A percentile compares a stretch with the other conserved stretches of the same genome.
phyloP scores from a whole-genome alignment of 176 grass and related monocot species.

The Aegilops longissima region DNA sequence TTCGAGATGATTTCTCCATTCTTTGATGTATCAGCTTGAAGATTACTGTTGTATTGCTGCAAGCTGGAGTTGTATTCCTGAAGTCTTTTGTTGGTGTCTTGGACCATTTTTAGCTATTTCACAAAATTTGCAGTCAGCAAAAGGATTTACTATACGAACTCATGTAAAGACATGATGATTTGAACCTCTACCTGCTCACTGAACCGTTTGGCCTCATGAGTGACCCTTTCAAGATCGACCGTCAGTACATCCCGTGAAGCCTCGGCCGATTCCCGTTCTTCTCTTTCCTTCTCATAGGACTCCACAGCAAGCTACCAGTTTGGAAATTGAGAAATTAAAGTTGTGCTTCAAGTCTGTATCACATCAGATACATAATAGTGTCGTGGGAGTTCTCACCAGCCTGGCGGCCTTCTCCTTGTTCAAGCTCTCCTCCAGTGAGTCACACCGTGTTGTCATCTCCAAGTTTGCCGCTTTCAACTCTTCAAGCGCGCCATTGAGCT shows the following conservation, averaged over 20 bases:
- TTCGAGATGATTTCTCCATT: slow-evolving; percentile 68
- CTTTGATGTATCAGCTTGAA: slow-evolving; percentile 78
- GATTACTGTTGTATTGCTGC: slow-evolving; percentile 91
- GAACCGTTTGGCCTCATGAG: slow-evolving; percentile 58
- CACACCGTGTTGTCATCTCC: slow-evolving; percentile 38
- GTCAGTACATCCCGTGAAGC: slow-evolving; percentile 28
- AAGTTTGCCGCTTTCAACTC: slow-evolving; percentile 46
- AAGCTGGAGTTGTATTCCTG: slow-evolving; percentile 85
- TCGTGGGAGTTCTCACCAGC: slow-evolving; percentile 39
- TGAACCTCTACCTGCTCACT: slow-evolving; percentile 66
- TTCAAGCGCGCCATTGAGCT: slow-evolving; percentile 46
- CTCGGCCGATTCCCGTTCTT: slow-evolving; percentile 49
- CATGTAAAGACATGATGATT: background rate
- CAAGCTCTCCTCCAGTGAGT: slow-evolving; percentile 54
- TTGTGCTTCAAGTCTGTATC: background rate
- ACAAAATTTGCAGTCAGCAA: slow-evolving; percentile 19
- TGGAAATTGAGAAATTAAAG: background rate
- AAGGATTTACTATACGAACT: background rate
- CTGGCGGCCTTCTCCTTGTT: slow-evolving; percentile 61
- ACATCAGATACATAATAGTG: background rate
- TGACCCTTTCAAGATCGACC: slow-evolving; percentile 69
- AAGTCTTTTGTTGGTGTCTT: slow-evolving; percentile 75
- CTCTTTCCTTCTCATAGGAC: slow-evolving; percentile 62
- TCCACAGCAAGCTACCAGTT: slow-evolving; percentile 48
- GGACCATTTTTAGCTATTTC: slow-evolving; percentile 78